Percentiles rank a stretch among this genome's conserved stretches.
These are phyloP conservation scores for Colletotrichum phormii DNA, from an alignment of 2,329 filamentous ascomycete genomes.

Conservation along the genomic window DNA sequence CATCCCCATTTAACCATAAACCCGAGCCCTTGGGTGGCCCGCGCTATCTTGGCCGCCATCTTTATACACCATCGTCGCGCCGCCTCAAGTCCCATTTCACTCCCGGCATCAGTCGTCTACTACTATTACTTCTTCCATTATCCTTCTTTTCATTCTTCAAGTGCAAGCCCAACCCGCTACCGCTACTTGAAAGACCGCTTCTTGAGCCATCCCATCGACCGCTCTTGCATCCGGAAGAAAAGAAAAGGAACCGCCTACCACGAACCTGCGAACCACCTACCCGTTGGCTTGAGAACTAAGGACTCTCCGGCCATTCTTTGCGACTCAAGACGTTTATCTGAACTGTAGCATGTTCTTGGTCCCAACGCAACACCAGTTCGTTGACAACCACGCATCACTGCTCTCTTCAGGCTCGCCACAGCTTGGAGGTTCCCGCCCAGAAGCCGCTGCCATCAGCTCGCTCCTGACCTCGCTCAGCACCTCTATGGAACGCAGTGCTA, in stretches of 20 bases:
- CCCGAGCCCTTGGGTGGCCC: slow-evolving; percentile 38
- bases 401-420: slow-evolving; percentile 41
- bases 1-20: slow-evolving; percentile 40
- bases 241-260: slow-evolving; percentile 18
- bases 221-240: slow-evolving; percentile 17
- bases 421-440: slow-evolving; percentile 43
- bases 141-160: slow-evolving; percentile 37
- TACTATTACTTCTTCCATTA: slow-evolving; percentile 25
- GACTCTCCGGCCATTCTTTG: slow-evolving; percentile 41
- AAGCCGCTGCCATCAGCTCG: slow-evolving; percentile 44
- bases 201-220: slow-evolving; percentile 20
- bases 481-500: slow-evolving; percentile 71
- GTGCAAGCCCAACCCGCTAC: slow-evolving; percentile 29
- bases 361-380: slow-evolving; percentile 47
- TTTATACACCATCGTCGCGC: slow-evolving; percentile 40
- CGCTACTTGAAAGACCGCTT: slow-evolving; percentile 33
- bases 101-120: slow-evolving; percentile 27
- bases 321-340: slow-evolving; percentile 39
- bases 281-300: slow-evolving; percentile 47
- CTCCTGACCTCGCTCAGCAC: slow-evolving; percentile 44
- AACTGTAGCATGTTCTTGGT: slow-evolving; percentile 49
- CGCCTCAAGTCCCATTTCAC: slow-evolving; percentile 39
- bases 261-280: slow-evolving; percentile 29
- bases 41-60: slow-evolving; percentile 38
- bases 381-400: slow-evolving; percentile 45